These are phyloP conservation scores for Xylariaceae sp. DNA, from an alignment of 2,329 filamentous ascomycete species.

Conservation along the genomic window DNA sequence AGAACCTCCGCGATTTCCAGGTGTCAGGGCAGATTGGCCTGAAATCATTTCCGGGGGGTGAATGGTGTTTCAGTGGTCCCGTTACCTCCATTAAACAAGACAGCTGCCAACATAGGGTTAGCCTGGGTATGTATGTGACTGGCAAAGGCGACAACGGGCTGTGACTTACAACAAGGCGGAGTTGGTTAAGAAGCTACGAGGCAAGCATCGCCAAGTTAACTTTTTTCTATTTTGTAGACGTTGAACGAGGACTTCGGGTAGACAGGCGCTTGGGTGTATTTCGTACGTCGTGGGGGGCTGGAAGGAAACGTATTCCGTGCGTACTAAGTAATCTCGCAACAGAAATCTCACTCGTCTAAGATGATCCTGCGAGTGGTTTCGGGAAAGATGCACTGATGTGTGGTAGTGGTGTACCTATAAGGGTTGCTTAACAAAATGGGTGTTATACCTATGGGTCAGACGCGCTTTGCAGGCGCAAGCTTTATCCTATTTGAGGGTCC, in stretches of 20 bases:
- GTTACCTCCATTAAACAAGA: conserved; percentile 25
- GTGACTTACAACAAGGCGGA: conserved; percentile 13
- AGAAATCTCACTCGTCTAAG: conserved; percentile 7
- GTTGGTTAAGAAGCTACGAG: conserved; percentile 15
- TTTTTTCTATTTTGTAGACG: conserved; percentile 4
- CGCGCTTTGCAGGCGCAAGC: conserved; percentile 10
- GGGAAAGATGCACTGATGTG: conserved; percentile 8
- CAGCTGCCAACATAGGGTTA: conserved; percentile 11
- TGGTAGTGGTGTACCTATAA: conserved; percentile 11
- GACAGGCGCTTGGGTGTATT: conserved; percentile 10
- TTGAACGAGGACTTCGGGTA: not conserved
- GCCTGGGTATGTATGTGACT: not conserved
- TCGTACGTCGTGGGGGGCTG: conserved; percentile 1
- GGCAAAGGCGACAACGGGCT: not conserved
- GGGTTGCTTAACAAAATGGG: conserved; percentile 9
- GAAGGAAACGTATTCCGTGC: not conserved
- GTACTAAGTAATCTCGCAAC: conserved; percentile 10
- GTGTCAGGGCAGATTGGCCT: conserved; percentile 26
- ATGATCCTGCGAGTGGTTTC: conserved; percentile 9
- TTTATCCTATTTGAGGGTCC: conserved; percentile 14
- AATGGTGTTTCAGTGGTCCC: conserved; percentile 23
- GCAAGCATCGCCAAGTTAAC: conserved; percentile 17
- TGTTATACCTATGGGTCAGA: conserved; percentile 11
- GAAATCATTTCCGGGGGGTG: conserved; percentile 31
- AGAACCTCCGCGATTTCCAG: conserved; percentile 30